These are phyloP conservation scores for Pterula multifida DNA, from an alignment of 1,284 basidiomycete genomes.

Conservation along the genomic window DNA sequence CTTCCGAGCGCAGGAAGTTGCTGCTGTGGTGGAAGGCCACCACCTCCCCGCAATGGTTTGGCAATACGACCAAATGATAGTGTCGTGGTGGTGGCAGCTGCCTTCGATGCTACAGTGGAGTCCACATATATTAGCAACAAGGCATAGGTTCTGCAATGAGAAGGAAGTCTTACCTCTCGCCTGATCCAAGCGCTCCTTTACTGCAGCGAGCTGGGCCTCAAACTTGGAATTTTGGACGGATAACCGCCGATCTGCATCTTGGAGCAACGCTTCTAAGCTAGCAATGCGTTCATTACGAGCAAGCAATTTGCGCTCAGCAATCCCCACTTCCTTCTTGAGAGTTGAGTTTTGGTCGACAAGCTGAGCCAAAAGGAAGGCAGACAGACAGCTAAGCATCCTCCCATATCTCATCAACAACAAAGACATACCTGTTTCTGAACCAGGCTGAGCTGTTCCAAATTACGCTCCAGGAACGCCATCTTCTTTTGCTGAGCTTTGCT, in stretches of 20 bases:
- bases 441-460: conserved; percentile 88
- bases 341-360: conserved; percentile 97
- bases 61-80: conserved; percentile 90
- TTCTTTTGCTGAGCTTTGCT: conserved; percentile 98
- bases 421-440: conserved; percentile 87
- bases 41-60: conserved; percentile 90
- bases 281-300: conserved; percentile 96
- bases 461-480: conserved; percentile 97
- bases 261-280: conserved; percentile 84
- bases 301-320: conserved; percentile 92
- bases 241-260: conserved; percentile 88
- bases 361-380: conserved; percentile 31
- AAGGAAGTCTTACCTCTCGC: conserved; percentile 62
- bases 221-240: conserved; percentile 92
- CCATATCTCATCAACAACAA: conserved; percentile 2
- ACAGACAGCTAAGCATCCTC: conserved; percentile 7
- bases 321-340: conserved; percentile 95
- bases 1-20: conserved; percentile 7
- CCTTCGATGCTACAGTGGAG: conserved; percentile 47
- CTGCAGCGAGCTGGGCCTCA: conserved; percentile 82
- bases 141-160: neutral
- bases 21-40: conserved; percentile 39
- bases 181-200: conserved; percentile 86
- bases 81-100: conserved; percentile 54
- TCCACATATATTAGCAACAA: neutral